A percentile compares a stretch with the other conserved stretches of the same genome.
phyloP scores from a whole-genome alignment of 1,284 basidiomycete species.

The Ceratobasidium sp. region DNA sequence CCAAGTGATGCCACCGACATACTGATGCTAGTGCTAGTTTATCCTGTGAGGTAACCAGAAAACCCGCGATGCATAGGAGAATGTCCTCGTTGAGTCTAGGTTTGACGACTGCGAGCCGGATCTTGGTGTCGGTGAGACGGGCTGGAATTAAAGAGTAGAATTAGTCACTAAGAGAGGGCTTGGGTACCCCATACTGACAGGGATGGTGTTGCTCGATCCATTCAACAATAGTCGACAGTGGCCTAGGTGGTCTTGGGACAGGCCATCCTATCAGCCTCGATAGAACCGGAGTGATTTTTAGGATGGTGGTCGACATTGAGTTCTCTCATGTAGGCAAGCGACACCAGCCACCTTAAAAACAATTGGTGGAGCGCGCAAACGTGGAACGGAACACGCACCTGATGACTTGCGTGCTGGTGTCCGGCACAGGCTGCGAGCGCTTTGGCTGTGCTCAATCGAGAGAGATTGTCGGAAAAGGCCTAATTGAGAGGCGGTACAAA shows the following conservation, averaged over 20 bases:
- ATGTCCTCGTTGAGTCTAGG: background rate
- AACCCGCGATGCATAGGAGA: conserved; percentile 4
- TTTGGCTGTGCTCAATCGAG: background rate
- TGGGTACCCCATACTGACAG: background rate
- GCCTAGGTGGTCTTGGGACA: background rate
- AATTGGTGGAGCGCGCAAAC: background rate
- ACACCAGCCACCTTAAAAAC: background rate
- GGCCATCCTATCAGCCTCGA: conserved; percentile 4
- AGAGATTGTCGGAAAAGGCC: background rate
- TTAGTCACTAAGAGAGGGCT: too few species aligned
- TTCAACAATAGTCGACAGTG: background rate
- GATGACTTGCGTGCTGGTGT: background rate
- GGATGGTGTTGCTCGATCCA: background rate
- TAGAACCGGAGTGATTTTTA: background rate
- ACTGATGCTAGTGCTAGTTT: conserved; percentile 4
- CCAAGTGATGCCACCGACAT: conserved; percentile 10
- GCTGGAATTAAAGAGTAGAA: background rate
- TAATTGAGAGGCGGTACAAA: too few species aligned
- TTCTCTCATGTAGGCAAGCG: background rate
- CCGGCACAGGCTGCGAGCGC: background rate
- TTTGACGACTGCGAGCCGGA: background rate
- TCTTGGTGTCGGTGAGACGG: too few species aligned
- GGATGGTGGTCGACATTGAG: background rate
- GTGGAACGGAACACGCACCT: background rate
- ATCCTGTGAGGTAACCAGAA: background rate